A percentile compares a stretch with the other conserved stretches of the same genome.
These are phyloP conservation scores for Powellomyces hirtus DNA, from an alignment of 192 early-diverging fungal genomes.

Conservation along the genomic window DNA sequence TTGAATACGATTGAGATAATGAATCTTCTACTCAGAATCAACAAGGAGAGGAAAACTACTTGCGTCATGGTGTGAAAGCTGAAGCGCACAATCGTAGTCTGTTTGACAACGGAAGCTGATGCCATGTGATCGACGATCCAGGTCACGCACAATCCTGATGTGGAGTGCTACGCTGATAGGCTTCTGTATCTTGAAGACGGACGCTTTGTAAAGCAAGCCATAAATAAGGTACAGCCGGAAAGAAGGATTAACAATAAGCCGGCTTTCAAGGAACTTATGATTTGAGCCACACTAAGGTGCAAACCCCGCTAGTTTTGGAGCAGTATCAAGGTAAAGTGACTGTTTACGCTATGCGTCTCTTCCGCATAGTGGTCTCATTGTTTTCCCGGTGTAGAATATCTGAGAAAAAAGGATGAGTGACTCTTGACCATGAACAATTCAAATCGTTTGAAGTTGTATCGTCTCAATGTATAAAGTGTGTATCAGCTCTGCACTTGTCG, in stretches of 20 bases:
- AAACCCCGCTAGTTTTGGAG: slow-evolving; percentile 28
- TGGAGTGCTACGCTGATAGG: slow-evolving; percentile 37
- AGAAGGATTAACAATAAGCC: not conserved
- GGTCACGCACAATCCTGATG: slow-evolving; percentile 40
- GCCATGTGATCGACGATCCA: too few species aligned
- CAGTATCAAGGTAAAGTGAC: slow-evolving; percentile 39
- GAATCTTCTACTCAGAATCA: slow-evolving; percentile 34
- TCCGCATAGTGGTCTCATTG: not conserved
- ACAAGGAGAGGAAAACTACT: slow-evolving; percentile 26
- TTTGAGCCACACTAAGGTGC: slow-evolving; percentile 4
- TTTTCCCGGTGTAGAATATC: slow-evolving; percentile 10
- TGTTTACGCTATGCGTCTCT: too few species aligned
- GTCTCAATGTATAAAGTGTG: too few species aligned
- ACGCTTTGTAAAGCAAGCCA: slow-evolving; percentile 29
- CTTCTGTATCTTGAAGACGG: slow-evolving; percentile 37
- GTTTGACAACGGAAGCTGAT: too few species aligned
- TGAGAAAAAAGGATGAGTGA: slow-evolving; percentile 23
- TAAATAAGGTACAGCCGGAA: slow-evolving; percentile 25
- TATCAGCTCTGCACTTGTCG: too few species aligned
- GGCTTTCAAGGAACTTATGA: not conserved
- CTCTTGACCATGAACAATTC: too few species aligned
- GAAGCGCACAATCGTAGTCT: too few species aligned
- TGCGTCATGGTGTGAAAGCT: slow-evolving; percentile 35
- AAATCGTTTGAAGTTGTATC: too few species aligned
- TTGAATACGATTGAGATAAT: slow-evolving; percentile 36